phyloP scores from a whole-genome alignment of 202 grass and related monocot genomes.

The Hordeum pubiflorum region DNA sequence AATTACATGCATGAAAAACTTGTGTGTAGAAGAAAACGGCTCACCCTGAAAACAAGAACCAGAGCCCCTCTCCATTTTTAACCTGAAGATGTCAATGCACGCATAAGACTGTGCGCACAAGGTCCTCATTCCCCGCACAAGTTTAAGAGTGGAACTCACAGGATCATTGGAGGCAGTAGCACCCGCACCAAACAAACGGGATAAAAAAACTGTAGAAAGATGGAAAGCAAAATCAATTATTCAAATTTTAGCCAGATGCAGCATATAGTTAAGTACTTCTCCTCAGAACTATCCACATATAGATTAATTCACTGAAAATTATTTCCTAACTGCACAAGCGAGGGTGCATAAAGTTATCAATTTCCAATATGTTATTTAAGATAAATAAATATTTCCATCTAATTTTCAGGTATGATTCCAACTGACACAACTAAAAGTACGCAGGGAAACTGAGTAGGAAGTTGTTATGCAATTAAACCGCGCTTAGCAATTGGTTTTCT shows the following conservation, averaged over 20 bases:
- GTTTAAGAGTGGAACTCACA: neutral
- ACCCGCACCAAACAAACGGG: neutral
- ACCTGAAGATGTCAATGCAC: slow-evolving; percentile 18
- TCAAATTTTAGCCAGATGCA: neutral
- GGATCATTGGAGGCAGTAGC: slow-evolving; percentile 19
- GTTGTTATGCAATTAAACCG: neutral
- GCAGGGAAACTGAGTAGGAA: neutral
- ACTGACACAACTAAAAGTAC: neutral
- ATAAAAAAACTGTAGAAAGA: neutral
- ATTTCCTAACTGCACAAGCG: neutral
- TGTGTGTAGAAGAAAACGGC: neutral
- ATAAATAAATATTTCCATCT: neutral
- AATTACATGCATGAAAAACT: neutral
- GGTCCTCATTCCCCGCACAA: slow-evolving; percentile 19
- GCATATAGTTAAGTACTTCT: neutral
- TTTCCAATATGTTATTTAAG: neutral
- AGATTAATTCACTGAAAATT: neutral
- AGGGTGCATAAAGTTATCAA: neutral
- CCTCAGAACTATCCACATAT: neutral
- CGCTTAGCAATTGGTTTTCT: neutral
- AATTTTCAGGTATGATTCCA: neutral
- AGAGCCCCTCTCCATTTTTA: slow-evolving; percentile 52
- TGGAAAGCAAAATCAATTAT: neutral
- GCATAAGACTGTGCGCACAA: slow-evolving; percentile 23
- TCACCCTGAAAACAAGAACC: slow-evolving; percentile 38